Evolutionary conservation across 768 basidiomycete genomes (phyloP), one percentile per base, ranked within the genome.

Genomic region (Kwoniella shandongensis): DNA sequence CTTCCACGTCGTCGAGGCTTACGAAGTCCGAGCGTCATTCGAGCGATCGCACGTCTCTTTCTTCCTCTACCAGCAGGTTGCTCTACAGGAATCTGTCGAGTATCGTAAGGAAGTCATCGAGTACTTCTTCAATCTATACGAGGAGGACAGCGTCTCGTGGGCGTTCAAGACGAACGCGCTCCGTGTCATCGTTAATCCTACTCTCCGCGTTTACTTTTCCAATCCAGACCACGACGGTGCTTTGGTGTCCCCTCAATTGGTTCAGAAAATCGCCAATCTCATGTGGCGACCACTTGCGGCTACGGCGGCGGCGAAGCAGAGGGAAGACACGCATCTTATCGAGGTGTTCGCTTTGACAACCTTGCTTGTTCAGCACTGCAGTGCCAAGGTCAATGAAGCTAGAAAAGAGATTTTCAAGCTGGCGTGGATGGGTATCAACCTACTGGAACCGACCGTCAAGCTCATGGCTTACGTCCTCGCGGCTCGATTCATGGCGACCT

Each of bases 401-500:
- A 85, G 88, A 76, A 97, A 92, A 74, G 89, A 93, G 58, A 85
- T 98, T 64, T 92, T 97, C 79, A 89, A 88, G 74, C 88, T 88
- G 55, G 89, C 91, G 18, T 97, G 91, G 91, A 83, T 86, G 67
- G 89, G 86, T 66, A 88, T 93, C 64, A 83, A 82, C 5, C 49
- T 86, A 52, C 90, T 94, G 39, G 96, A 98, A 73, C 83, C 87
- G 4, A 85, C 92, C 18, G 89, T 96, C 69, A 93, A 91, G 75
- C 90, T 97, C 74, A 89, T 89, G 8, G 88, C 91, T 0, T 91
- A 91, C 73, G 83, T 96, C 32, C 82, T 98, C 5, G 85, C 89
- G 30, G 91, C 96, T 36, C 84, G 88, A 29, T 98, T 98, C 81
- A 92, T 94, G 67, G 86, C 88, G 13, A 85, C 84, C 6, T 93